Percentiles rank a stretch among this genome's conserved stretches.
Evolutionary conservation across 352 stramenopile genomes (phyloP).

Genomic region (Pilasporangium apinafurcum): DNA sequence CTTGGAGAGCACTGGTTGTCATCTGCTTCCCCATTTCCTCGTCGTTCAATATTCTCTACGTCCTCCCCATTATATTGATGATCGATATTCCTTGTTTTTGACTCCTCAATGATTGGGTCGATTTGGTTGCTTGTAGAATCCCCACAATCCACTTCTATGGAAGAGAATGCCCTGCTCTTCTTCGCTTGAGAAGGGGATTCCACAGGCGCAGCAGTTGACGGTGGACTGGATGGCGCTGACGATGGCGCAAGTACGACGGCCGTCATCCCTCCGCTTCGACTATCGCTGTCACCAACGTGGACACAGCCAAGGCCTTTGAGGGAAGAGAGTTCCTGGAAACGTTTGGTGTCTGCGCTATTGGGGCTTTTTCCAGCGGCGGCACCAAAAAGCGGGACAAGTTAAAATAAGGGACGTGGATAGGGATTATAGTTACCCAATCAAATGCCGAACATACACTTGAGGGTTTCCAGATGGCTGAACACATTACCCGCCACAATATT

Average conservation of each 20-base stretch:
- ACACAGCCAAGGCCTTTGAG: too few species aligned
- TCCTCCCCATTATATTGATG: background rate
- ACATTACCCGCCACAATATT: too few species aligned
- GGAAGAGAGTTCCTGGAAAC: too few species aligned
- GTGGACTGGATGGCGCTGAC: conserved; percentile 12
- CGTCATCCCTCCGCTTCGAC: conserved; percentile 21
- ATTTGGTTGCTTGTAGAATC: background rate
- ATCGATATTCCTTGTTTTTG: conserved; percentile 10
- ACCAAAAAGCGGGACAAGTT: too few species aligned
- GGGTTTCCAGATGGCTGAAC: too few species aligned
- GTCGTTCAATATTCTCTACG: conserved; percentile 2
- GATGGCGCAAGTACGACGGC: conserved; percentile 40
- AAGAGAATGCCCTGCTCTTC: conserved; percentile 4
- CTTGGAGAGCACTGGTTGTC: background rate
- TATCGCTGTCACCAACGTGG: too few species aligned
- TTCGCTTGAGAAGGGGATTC: conserved; percentile 10
- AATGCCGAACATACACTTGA: too few species aligned
- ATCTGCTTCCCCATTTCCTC: conserved; percentile 16
- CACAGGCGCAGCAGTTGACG: conserved; percentile 9
- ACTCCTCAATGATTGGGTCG: conserved; percentile 2
- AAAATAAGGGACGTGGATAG: too few species aligned
- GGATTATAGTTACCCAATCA: too few species aligned
- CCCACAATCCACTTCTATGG: conserved; percentile 11
- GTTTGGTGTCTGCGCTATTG: too few species aligned
- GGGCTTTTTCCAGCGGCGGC: too few species aligned